Base-by-base conservation (phyloP, 2,329 filamentous ascomycete species). In the Pseudocercospora fuligena region DNA sequence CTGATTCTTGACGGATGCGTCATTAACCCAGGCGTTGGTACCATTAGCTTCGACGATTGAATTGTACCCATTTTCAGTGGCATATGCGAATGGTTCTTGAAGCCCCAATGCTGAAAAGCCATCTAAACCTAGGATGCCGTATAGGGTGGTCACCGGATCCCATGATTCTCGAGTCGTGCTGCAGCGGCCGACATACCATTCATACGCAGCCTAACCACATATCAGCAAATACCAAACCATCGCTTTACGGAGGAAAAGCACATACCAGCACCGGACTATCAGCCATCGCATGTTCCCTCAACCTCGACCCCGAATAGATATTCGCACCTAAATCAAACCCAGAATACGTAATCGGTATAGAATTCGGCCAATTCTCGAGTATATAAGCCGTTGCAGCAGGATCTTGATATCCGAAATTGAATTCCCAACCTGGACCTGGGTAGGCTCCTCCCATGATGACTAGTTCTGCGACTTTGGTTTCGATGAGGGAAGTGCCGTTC, bases 391-490 rank as follows among this genome's bases (percentile, higher is more conserved):
- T 78, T 3, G 73, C 71, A 0, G 65, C 64, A 0, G 81, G 74
- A 64, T 83, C 78, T 51, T 74, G 72, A 25, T 81, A 81, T 31
- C 74, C 82, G 68, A 86, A 86, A 72, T 87, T 86, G 73, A 77
- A 86, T 62, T 84, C 81, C 62, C 77, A 73, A 8, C 83, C 84
- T 0, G 77, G 78, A 5, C 31, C 31, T 0, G 84, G 83, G 63
- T 85, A 87, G 6, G 65, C 73, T 12, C 85, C 85, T 25, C 85
- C 85, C 84, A 86, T 86, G 5, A 86, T 71, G 1, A 86, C 82
- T 1, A 86, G 76, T 71, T 86, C 80, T 0, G 73, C 72, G 1
- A 86, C 83, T 69, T 86, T 86, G 9, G 68, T 62, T 1, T 75
- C 67, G 23, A 86, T 68, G 1, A 86, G 80, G 8, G 78, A 78